Evolutionary conservation across 148 eudicot species (phyloP).

Genomic region (Beta vulgaris): DNA sequence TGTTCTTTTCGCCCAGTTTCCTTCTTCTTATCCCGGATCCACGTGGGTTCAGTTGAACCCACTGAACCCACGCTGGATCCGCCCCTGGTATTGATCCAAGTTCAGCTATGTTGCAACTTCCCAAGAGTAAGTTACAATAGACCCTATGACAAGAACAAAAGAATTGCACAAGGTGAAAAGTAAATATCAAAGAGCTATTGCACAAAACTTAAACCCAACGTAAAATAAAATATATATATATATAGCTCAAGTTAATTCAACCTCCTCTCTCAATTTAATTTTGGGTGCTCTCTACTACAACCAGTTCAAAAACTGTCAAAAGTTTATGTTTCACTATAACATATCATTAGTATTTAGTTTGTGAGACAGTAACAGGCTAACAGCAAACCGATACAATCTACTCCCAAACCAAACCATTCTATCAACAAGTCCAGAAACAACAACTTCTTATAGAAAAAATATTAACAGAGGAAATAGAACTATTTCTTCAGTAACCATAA

Average conservation of each 20-base stretch:
- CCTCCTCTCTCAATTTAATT: not conserved
- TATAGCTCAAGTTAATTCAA: no score
- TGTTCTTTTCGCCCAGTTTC: no score
- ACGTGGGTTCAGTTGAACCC: no score
- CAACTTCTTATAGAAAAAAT: not conserved
- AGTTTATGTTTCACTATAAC: not conserved
- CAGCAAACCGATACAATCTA: not conserved
- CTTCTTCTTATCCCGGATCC: no score
- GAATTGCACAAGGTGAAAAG: no score
- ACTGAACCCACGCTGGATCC: no score
- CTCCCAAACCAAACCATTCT: not conserved
- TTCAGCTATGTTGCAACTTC: no score
- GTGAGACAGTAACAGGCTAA: not conserved
- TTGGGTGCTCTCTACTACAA: not conserved
- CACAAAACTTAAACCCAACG: not conserved
- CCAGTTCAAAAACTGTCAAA: not conserved
- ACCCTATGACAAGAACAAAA: not conserved
- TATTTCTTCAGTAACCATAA: not conserved
- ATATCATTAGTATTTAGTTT: not conserved
- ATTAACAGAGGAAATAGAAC: not conserved
- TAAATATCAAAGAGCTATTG: not conserved
- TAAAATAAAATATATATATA: no score
- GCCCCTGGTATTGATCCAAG: not conserved
- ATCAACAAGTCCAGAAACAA: constrained; percentile 9
- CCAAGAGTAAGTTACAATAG: not conserved